Evolutionary conservation across 2,329 filamentous ascomycete species (phyloP).

Genomic region (Ceratocystis albifundus): DNA sequence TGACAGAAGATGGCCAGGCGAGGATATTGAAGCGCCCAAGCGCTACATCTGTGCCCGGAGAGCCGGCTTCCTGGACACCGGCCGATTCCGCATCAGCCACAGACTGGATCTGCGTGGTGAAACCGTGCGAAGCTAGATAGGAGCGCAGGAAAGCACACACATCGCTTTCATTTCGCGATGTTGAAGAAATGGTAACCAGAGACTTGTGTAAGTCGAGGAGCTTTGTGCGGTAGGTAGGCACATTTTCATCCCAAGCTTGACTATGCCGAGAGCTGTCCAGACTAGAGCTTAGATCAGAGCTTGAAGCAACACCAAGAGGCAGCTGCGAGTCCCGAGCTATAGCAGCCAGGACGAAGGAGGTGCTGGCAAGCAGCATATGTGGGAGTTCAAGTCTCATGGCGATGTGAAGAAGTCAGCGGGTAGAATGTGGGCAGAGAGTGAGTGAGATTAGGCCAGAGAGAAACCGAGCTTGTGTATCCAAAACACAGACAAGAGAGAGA

Average conservation of each 20-base stretch:
- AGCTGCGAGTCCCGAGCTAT: neutral
- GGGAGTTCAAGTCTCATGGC: neutral
- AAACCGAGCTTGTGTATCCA: neutral
- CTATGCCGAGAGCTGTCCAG: neutral
- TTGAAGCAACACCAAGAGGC: neutral
- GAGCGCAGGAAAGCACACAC: slow-evolving; percentile 57
- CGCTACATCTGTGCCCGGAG: slow-evolving; percentile 25
- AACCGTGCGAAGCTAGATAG: slow-evolving; percentile 46
- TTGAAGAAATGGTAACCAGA: slow-evolving; percentile 22
- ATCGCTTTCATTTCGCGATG: slow-evolving; percentile 26
- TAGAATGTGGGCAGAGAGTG: neutral
- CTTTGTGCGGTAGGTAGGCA: slow-evolving; percentile 15
- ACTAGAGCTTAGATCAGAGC: neutral
- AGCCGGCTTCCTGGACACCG: neutral
- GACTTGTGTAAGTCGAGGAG: slow-evolving; percentile 20
- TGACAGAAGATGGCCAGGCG: slow-evolving; percentile 46
- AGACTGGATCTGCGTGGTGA: slow-evolving; percentile 35
- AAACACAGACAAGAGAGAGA: no score
- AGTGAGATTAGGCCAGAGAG: neutral
- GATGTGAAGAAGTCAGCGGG: no score
- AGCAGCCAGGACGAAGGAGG: neutral
- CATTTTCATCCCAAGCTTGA: neutral
- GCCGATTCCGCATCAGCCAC: slow-evolving; percentile 29
- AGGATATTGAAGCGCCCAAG: slow-evolving; percentile 59
- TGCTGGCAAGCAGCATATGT: neutral